phyloP scores from a whole-genome alignment of 768 basidiomycete genomes.

The Paxillus involutus region DNA sequence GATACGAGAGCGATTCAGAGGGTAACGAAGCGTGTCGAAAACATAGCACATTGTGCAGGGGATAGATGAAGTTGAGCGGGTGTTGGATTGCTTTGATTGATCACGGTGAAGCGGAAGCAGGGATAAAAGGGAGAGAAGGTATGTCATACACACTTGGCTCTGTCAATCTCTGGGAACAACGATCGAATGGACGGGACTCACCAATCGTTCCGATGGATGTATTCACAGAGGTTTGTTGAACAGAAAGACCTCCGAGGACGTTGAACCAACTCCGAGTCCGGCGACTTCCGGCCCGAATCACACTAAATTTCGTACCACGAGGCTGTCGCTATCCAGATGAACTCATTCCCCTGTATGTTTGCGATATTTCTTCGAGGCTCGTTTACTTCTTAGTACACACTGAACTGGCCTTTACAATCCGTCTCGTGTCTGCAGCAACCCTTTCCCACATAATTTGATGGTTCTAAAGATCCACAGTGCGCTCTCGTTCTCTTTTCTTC shows the following conservation, averaged over 20 bases:
- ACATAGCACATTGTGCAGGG: conserved; percentile 9
- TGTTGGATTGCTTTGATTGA: not conserved
- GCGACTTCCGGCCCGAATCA: too few species aligned
- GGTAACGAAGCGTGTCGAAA: conserved; percentile 6
- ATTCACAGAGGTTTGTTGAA: not conserved
- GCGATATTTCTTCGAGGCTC: not conserved
- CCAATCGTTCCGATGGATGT: not conserved
- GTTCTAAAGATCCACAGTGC: conserved; percentile 29
- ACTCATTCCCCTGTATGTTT: not conserved
- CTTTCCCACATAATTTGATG: too few species aligned
- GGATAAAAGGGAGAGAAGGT: not conserved
- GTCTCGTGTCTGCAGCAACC: conserved; percentile 1
- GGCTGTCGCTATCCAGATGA: too few species aligned
- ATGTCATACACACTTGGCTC: conserved; percentile 3
- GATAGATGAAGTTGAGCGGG: too few species aligned
- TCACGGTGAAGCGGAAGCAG: not conserved
- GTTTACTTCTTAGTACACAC: not conserved
- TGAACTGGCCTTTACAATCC: not conserved
- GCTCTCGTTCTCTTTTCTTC: conserved; percentile 36
- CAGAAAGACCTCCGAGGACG: not conserved
- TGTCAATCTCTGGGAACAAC: not conserved
- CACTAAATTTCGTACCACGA: too few species aligned
- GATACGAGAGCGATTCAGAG: conserved; percentile 2
- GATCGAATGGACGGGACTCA: not conserved
- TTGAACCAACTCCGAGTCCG: too few species aligned